These are phyloP conservation scores for Eucalyptus polybractea DNA, from an alignment of 345 rosid species.

Conservation along the genomic window DNA sequence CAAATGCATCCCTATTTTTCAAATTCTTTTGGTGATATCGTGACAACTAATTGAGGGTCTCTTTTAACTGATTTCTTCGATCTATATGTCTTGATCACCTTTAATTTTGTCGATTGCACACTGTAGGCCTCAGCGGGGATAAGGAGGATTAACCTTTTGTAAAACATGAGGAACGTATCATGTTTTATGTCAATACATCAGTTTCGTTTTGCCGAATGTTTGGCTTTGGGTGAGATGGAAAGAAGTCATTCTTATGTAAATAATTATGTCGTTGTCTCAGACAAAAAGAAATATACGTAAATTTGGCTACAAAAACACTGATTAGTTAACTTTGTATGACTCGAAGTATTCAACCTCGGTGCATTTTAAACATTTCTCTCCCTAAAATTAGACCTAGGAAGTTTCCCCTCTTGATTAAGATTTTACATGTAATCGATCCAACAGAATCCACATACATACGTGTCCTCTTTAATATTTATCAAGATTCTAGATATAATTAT, in stretches of 20 bases:
- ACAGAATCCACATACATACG: neutral
- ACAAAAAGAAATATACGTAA: no score
- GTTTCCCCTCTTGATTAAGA: neutral
- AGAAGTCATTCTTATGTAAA: neutral
- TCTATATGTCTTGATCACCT: neutral
- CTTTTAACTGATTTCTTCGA: neutral
- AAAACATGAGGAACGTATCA: neutral
- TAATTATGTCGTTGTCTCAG: neutral
- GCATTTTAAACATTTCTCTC: neutral
- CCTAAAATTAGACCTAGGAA: neutral
- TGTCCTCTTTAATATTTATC: neutral
- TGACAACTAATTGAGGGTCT: neutral
- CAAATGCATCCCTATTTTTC: no score
- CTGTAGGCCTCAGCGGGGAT: neutral
- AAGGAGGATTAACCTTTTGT: neutral
- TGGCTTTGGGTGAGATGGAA: neutral
- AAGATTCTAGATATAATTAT: neutral
- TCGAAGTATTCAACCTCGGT: neutral
- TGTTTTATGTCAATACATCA: neutral
- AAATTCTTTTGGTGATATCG: neutral
- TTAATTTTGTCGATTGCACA: neutral
- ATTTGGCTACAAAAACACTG: no score
- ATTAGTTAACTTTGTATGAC: no score
- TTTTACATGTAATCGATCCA: neutral
- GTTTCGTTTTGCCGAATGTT: neutral